Conservation (phyloP, 345 rosid species). For the Pistacia atlantica region DNA sequence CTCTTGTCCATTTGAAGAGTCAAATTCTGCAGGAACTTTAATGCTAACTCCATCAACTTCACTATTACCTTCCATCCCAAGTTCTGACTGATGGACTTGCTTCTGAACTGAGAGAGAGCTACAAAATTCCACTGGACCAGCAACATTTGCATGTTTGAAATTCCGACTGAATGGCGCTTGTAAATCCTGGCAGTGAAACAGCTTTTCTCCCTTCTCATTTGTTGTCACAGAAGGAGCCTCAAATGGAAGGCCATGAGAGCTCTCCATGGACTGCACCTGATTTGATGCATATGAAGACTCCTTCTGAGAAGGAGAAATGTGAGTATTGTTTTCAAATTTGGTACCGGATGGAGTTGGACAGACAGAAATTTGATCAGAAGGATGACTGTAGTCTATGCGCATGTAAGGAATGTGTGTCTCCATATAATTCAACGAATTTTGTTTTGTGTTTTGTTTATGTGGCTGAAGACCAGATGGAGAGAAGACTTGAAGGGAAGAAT, state of each 20-base stretch:
- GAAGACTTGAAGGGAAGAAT: conserved; percentile 32
- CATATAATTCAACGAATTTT: conserved; percentile 34
- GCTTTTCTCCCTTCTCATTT: conserved; percentile 33
- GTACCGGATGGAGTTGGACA: conserved; percentile 48
- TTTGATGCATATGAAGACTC: conserved; percentile 65
- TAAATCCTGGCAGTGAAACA: conserved; percentile 28
- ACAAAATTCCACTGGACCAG: conserved; percentile 40
- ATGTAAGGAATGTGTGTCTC: conserved; percentile 27
- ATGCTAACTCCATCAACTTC: conserved; percentile 44
- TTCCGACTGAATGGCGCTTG: conserved; percentile 33
- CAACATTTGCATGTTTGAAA: conserved; percentile 33
- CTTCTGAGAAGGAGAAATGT: conserved; percentile 46
- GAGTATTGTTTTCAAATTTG: conserved; percentile 51
- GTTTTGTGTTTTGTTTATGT: conserved; percentile 22
- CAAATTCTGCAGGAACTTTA: conserved; percentile 43
- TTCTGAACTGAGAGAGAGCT: conserved; percentile 46
- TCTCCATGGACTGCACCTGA: conserved; percentile 50
- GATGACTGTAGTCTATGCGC: conserved; percentile 35
- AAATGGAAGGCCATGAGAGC: conserved; percentile 37
- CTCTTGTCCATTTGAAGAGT: conserved; percentile 54
- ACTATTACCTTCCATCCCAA: conserved; percentile 41
- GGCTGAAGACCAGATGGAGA: conserved; percentile 31
- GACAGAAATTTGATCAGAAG: conserved; percentile 52
- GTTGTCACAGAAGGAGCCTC: conserved; percentile 35
- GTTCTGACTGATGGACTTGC: conserved; percentile 33